Base-by-base conservation (phyloP, 805 yeast species). In the Spathaspora hagerdaliae region DNA sequence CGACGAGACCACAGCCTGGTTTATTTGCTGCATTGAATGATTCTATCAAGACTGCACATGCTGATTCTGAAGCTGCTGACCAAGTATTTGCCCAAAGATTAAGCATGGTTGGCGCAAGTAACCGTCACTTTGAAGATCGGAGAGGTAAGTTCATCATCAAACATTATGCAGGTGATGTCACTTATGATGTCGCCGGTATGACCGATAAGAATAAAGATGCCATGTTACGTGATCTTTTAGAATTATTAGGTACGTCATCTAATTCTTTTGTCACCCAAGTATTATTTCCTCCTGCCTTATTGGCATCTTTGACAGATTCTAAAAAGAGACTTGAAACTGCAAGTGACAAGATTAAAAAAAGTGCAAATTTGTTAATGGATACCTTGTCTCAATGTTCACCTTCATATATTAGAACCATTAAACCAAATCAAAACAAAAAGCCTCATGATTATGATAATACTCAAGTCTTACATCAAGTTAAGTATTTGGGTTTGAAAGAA, bases 151-250 rank as follows among this genome's bases (percentile, higher is more conserved):
- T 94, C 55, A 71, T 94, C 45, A 81, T 94, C 59, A 91, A 88
- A 69, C 99, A 94, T 68, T 94, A 94, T 70, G 99, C 99, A 19
- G 99, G 99, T 61, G 99, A 94, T 69, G 99, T 94, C 40, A 86
- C 90, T 10, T 94, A 94, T 61, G 96, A 91, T 51, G 83, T 91
- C 43, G 71, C 75, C 29, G 85, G 87, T 6, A 90, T 94, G 87
- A 94, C 99, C 2, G 98, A 94, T 65, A 94, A 94, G 67, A 94
- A 94, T 65, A 94, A 94, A 67, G 99, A 94, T 64, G 92, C 87
- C 57, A 75, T 94, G 77, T 81, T 88, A 65, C 85, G 87, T 61
- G 97, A 91, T 67, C 71, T 94, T 57, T 75, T 90, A 48, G 94
- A 91, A 54, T 68, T 94, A 59, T 71, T 94, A 41, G 74, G 82